Conservation (phyloP, 140 eudicot species). For the Oenanthe javanica region DNA sequence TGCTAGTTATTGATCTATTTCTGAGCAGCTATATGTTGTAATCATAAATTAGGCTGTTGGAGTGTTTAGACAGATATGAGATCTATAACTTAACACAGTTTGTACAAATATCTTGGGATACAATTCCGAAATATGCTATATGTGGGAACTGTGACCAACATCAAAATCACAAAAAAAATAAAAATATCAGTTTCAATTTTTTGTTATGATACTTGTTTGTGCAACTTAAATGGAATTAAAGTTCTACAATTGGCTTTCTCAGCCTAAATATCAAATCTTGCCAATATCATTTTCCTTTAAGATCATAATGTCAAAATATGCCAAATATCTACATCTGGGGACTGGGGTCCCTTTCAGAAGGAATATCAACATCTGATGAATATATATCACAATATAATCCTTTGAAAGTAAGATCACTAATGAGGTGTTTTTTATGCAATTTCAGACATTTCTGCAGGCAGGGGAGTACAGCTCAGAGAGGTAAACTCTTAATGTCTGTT, state of each 20-base stretch:
- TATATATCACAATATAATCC: background rate
- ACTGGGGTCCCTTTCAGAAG: background rate
- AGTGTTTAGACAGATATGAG: background rate
- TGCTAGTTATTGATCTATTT: background rate
- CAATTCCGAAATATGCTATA: background rate
- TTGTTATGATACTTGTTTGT: background rate
- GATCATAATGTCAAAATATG: background rate
- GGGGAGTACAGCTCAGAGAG: conserved; percentile 57
- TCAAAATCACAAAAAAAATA: background rate
- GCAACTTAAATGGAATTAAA: background rate
- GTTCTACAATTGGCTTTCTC: background rate
- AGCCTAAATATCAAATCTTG: background rate
- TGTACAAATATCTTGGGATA: background rate
- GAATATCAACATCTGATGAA: background rate
- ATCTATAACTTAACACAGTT: background rate
- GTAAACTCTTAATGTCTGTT: conserved; percentile 21
- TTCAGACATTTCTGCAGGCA: conserved; percentile 82
- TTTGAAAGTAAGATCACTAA: conserved; percentile 11
- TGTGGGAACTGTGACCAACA: background rate
- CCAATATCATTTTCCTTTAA: background rate
- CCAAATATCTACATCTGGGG: background rate
- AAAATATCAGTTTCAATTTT: background rate
- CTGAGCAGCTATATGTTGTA: background rate
- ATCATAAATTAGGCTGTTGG: background rate
- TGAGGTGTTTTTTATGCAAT: conserved; percentile 8